A percentile compares a stretch with the other conserved stretches of the same genome.
phyloP scores from a whole-genome alignment of 805 yeast genomes.

The Tetrapisispora nanseiensis region DNA sequence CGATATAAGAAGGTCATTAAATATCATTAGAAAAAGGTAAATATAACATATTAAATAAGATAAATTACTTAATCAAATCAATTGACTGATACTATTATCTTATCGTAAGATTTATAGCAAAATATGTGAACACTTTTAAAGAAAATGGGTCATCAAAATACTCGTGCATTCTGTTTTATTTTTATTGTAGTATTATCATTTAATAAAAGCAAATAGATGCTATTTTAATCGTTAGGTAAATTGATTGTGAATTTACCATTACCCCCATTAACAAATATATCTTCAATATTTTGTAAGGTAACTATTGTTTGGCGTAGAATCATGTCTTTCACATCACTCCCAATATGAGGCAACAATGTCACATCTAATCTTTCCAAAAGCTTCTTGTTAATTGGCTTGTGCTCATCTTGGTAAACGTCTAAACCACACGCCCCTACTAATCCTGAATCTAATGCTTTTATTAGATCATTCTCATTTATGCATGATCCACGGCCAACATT shows the following conservation, averaged over 20 bases:
- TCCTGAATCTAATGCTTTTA: conserved; percentile 50
- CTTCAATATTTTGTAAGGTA: conserved; percentile 47
- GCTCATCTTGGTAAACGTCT: conserved; percentile 65
- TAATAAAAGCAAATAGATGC: background rate
- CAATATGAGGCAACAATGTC: conserved; percentile 60
- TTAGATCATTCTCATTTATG: conserved; percentile 55
- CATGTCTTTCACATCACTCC: conserved; percentile 54
- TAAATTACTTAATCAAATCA: no score
- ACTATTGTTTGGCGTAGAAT: conserved; percentile 40
- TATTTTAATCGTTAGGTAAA: background rate
- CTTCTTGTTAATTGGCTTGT: conserved; percentile 37
- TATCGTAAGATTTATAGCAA: no score
- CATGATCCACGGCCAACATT: conserved; percentile 71
- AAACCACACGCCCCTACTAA: conserved; percentile 57
- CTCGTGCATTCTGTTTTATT: no score
- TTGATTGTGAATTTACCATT: conserved; percentile 23
- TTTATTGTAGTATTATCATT: no score
- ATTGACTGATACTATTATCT: no score
- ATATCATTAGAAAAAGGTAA: no score
- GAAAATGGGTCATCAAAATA: no score
- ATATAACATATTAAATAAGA: no score
- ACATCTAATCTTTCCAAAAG: conserved; percentile 52
- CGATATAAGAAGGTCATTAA: no score
- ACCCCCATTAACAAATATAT: conserved; percentile 34
- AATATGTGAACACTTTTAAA: no score